A percentile compares a stretch with the other conserved stretches of the same genome.
These are phyloP conservation scores for Aspergillus transmontanensis DNA, from an alignment of 2,329 filamentous ascomycete species.

Conservation along the genomic window DNA sequence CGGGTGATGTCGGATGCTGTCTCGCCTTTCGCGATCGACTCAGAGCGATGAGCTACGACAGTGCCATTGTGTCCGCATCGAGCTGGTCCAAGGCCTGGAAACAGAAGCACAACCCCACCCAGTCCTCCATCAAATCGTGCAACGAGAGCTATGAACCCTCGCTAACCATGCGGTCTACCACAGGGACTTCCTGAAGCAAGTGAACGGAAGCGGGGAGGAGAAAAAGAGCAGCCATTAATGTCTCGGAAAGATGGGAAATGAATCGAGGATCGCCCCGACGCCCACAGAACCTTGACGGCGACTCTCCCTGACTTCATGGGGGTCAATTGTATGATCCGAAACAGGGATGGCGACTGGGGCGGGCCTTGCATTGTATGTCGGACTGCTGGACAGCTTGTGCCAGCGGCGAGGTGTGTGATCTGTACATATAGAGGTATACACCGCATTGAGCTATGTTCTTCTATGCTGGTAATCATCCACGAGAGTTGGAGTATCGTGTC, in stretches of 20 bases:
- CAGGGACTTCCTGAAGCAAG: constrained; percentile 55
- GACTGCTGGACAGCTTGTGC: constrained; percentile 7
- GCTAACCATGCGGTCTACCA: not conserved
- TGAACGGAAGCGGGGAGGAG: constrained; percentile 45
- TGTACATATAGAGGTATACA: constrained; percentile 35
- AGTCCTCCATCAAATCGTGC: not conserved
- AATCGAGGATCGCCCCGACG: constrained; percentile 12
- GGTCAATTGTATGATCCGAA: constrained; percentile 1
- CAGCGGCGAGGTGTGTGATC: constrained; percentile 20
- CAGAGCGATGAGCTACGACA: not conserved
- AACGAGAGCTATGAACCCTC: not conserved
- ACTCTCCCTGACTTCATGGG: not conserved
- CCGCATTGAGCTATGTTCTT: constrained; percentile 19
- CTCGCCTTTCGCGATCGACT: not conserved
- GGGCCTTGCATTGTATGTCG: constrained; percentile 7
- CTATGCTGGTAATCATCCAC: constrained; percentile 5
- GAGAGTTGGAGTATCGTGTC: not conserved
- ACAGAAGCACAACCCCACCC: not conserved
- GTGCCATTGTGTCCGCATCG: not conserved
- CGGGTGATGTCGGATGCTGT: not conserved
- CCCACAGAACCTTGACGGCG: not conserved
- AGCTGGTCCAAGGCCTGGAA: not conserved
- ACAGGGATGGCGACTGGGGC: constrained; percentile 1
- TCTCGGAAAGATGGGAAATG: constrained; percentile 6
- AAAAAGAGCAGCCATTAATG: constrained; percentile 48